Evolutionary conservation across 805 yeast genomes (phyloP), one percentile per base, ranked within the genome.

Genomic region (Cyberlindnera xylosilytica): DNA sequence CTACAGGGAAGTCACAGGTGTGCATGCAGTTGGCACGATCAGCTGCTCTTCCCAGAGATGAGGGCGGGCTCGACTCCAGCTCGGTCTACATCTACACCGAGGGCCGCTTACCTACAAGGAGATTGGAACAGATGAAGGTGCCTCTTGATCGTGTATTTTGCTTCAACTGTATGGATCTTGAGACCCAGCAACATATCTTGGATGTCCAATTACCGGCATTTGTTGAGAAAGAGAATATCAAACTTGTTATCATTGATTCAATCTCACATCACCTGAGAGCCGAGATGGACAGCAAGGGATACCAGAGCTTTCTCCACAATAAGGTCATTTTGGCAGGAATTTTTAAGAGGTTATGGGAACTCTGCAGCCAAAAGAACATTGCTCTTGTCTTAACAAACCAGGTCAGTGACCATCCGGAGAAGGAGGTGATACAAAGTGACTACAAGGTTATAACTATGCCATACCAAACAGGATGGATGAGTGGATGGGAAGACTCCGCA

Each of bases 1-100:
- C 95, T 0, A 74, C 85, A 1, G 98, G 97, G 0, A 91, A 91
- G 56, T 82, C 97, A 0, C 95, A 90, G 51, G 63, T 90, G 4
- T 64, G 85, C 20, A 72, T 82, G 66, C 91, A 83, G 50, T 53
- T 89, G 39, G 70, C 84, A 2, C 64, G 79, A 3, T 65, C 79
- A 2, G 78, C 81, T 11, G 88, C 82, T 49, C 51, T 75, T 9
- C 73, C 81, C 0, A 35, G 20, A 10, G 64, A 59, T 15, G 49
- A 63, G 28, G 79, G 80, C 4, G 85, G 86, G 0, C 46, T 76
- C 8, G 70, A 64, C 15, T 61, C 65, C 42, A 68, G 72, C 41
- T 75, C 79, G n/a, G 75, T 89, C n/a, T 83, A 74, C 54, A 78
- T 90, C 0, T 76, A 88, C 0, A 90, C 97, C 0, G 97, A 90